Conservation (phyloP, 2,329 filamentous ascomycete species). For the Monilinia fructigena region DNA sequence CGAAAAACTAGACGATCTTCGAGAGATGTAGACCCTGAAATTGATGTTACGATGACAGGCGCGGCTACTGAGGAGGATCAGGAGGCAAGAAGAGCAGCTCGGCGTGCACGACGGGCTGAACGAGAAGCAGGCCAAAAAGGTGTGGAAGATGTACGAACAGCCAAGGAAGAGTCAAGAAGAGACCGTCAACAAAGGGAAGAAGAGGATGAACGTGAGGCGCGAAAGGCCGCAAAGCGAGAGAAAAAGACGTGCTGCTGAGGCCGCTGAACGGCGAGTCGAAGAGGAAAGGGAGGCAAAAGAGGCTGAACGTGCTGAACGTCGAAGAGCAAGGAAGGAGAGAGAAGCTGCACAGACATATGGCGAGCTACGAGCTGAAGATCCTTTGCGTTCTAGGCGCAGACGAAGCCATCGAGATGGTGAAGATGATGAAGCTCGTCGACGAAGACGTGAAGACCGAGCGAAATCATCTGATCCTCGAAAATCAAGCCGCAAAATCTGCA, state of each 20-base stretch:
- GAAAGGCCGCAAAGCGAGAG: slow-evolving; percentile 55
- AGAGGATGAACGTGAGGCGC: slow-evolving; percentile 59
- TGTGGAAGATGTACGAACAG: slow-evolving; percentile 52
- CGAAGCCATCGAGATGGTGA: slow-evolving; percentile 49
- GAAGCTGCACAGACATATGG: slow-evolving; percentile 45
- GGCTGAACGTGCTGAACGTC: slow-evolving; percentile 50
- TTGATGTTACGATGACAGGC: slow-evolving; percentile 45
- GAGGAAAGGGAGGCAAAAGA: slow-evolving; percentile 37
- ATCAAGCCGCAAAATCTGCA: slow-evolving; percentile 45
- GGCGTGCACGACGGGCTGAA: slow-evolving; percentile 58
- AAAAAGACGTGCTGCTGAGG: slow-evolving; percentile 49
- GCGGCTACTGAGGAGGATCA: slow-evolving; percentile 54
- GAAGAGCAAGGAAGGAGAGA: slow-evolving; percentile 46
- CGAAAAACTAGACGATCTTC: slow-evolving; percentile 42
- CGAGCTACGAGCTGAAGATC: slow-evolving; percentile 47
- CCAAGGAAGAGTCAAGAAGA: slow-evolving; percentile 56
- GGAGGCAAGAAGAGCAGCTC: slow-evolving; percentile 62
- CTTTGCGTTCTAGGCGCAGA: slow-evolving; percentile 48
- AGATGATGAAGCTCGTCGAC: slow-evolving; percentile 55
- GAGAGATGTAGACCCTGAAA: slow-evolving; percentile 48
- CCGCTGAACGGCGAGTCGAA: slow-evolving; percentile 39
- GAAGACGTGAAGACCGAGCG: slow-evolving; percentile 53
- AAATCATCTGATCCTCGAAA: slow-evolving; percentile 41
- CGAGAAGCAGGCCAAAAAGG: slow-evolving; percentile 50
- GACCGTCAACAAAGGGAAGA: slow-evolving; percentile 57